Conservation (phyloP, 1,284 basidiomycete genomes). For the Irpex sp. region DNA sequence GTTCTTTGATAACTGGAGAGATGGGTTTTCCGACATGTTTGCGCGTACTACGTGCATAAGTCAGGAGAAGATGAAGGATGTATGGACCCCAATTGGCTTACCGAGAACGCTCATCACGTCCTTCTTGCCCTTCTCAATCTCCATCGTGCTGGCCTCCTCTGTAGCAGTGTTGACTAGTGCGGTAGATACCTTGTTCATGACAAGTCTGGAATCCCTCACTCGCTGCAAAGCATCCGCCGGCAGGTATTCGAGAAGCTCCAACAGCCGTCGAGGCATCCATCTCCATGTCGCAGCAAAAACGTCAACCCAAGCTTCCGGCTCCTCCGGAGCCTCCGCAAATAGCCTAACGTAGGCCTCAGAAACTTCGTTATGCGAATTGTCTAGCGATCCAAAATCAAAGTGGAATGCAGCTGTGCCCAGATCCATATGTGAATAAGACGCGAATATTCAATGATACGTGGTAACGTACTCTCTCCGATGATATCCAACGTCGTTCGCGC, state of each 20-base stretch:
- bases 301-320: background rate
- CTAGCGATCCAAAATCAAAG: conserved; percentile 26
- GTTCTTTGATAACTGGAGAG: conserved; percentile 17
- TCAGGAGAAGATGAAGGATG: background rate
- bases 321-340: conserved; percentile 13
- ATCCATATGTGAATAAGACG: background rate
- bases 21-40: conserved; percentile 21
- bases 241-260: conserved; percentile 22
- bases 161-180: conserved; percentile 3
- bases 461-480: conserved; percentile 9
- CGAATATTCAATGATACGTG: too few species aligned
- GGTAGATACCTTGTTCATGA: conserved; percentile 16
- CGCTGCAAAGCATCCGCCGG: conserved; percentile 23
- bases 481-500: conserved; percentile 10
- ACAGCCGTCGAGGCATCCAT: conserved; percentile 21
- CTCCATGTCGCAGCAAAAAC: background rate
- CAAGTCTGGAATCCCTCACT: conserved; percentile 18
- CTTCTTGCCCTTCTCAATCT: conserved; percentile 13
- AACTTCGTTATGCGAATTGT: conserved; percentile 23
- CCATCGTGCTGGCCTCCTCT: conserved; percentile 3
- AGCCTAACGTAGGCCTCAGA: conserved; percentile 24
- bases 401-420: conserved; percentile 18
- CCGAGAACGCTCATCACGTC: conserved; percentile 29
- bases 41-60: conserved; percentile 16
- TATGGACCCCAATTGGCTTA: background rate